Percentiles rank a stretch among this genome's conserved stretches.
Evolutionary conservation across 352 stramenopile species (phyloP).

Genomic region (Phytophthora agathidicida): DNA sequence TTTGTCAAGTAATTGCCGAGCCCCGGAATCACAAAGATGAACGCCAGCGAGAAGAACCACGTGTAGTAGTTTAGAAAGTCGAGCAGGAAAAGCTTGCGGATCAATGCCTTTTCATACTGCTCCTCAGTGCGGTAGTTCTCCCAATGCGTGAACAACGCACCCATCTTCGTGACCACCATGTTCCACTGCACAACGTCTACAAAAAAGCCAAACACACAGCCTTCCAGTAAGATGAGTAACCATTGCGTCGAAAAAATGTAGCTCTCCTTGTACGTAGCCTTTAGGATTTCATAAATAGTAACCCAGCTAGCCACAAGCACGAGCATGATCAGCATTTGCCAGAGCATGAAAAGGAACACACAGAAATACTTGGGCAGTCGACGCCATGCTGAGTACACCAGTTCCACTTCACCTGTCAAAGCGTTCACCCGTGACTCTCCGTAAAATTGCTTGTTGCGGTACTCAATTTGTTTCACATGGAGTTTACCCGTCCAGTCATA

Average conservation of each 20-base stretch:
- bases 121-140: conserved; percentile 90
- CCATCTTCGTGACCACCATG: conserved; percentile 90
- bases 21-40: conserved; percentile 88
- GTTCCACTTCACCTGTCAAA: conserved; percentile 71
- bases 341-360: conserved; percentile 82
- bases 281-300: conserved; percentile 89
- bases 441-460: conserved; percentile 82
- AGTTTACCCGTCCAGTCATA: conserved; percentile 85
- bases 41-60: conserved; percentile 91
- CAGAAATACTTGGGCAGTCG: conserved; percentile 79
- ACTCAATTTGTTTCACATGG: conserved; percentile 85
- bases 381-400: conserved; percentile 73
- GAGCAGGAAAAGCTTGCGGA: conserved; percentile 85
- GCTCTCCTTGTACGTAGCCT: conserved; percentile 75
- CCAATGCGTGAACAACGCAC: conserved; percentile 84
- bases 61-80: conserved; percentile 93
- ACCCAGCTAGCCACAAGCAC: conserved; percentile 87
- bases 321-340: conserved; percentile 87
- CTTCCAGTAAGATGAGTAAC: conserved; percentile 83
- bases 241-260: conserved; percentile 88
- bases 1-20: conserved; percentile 88
- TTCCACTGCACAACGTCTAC: conserved; percentile 92
- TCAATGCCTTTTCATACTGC: conserved; percentile 82
- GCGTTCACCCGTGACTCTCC: conserved; percentile 73
- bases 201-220: conserved; percentile 87